Evolutionary conservation across 2,329 filamentous ascomycete genomes (phyloP).

Genomic region (Nannizzia gypsea): DNA sequence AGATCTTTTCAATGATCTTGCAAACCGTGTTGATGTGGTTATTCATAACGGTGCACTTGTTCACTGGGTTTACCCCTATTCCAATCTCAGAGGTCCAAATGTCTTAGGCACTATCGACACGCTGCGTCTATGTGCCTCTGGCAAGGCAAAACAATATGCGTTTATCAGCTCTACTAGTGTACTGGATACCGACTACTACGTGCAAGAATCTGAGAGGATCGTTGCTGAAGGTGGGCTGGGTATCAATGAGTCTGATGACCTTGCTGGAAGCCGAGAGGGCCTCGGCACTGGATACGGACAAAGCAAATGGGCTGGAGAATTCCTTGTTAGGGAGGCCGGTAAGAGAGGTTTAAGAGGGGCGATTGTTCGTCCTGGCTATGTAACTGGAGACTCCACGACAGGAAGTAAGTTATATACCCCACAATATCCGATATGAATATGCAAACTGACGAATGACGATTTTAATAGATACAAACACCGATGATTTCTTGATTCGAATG

Average conservation of each 20-base stretch:
- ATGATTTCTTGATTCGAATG: conserved; percentile 83
- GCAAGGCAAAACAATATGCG: conserved; percentile 65
- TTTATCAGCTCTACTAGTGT: conserved; percentile 76
- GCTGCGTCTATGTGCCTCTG: conserved; percentile 61
- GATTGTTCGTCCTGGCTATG: conserved; percentile 74
- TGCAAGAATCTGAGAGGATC: conserved; percentile 56
- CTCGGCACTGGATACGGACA: conserved; percentile 85
- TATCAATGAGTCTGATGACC: conserved; percentile 64
- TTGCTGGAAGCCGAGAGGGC: conserved; percentile 62
- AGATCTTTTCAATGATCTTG: conserved; percentile 52
- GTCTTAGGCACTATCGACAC: conserved; percentile 70
- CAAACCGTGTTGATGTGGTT: conserved; percentile 56
- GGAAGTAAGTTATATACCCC: conserved; percentile 35
- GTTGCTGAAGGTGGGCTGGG: conserved; percentile 50
- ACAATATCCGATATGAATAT: background rate
- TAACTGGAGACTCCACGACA: conserved; percentile 58
- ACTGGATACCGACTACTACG: conserved; percentile 71
- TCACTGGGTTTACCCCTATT: conserved; percentile 73
- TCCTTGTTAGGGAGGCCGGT: conserved; percentile 66
- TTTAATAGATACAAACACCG: conserved; percentile 52
- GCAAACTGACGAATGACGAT: background rate
- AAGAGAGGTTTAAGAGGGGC: conserved; percentile 61
- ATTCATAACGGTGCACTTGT: conserved; percentile 71
- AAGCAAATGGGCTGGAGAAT: conserved; percentile 70
- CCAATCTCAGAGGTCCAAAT: conserved; percentile 59